Evolutionary conservation across 148 eudicot genomes (phyloP).

Genomic region (Limonium bicolor): DNA sequence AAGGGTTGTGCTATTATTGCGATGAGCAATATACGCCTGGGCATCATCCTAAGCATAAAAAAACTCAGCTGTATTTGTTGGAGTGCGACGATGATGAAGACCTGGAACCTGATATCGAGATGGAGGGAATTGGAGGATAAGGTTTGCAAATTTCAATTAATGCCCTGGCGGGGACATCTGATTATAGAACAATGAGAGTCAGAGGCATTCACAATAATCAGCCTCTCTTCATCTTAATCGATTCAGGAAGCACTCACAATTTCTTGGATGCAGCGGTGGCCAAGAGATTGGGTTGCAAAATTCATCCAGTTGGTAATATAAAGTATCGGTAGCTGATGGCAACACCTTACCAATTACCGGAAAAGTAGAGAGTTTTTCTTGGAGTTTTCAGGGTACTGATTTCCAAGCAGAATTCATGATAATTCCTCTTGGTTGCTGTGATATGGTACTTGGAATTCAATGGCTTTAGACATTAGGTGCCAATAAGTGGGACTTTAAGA

Average conservation of each 20-base stretch:
- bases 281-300: too few species aligned
- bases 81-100: too few species aligned
- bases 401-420: not conserved
- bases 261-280: not conserved
- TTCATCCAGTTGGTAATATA: not conserved
- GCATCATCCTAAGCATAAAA: too few species aligned
- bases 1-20: too few species aligned
- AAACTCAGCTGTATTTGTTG: too few species aligned
- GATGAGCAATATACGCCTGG: too few species aligned
- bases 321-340: not conserved
- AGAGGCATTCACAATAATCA: not conserved
- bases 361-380: not conserved
- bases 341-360: not conserved
- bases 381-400: not conserved
- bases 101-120: too few species aligned
- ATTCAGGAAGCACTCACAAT: slow-evolving; percentile 1
- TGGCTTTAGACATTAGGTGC: not conserved
- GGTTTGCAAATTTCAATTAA: too few species aligned
- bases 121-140: too few species aligned
- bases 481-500: not conserved
- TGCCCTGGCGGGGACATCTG: too few species aligned
- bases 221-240: not conserved
- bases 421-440: not conserved
- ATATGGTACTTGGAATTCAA: not conserved
- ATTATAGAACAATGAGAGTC: too few species aligned